These are phyloP conservation scores for Pseudovirgaria hyperparasitica DNA, from an alignment of 2,329 filamentous ascomycete species.

Conservation along the genomic window DNA sequence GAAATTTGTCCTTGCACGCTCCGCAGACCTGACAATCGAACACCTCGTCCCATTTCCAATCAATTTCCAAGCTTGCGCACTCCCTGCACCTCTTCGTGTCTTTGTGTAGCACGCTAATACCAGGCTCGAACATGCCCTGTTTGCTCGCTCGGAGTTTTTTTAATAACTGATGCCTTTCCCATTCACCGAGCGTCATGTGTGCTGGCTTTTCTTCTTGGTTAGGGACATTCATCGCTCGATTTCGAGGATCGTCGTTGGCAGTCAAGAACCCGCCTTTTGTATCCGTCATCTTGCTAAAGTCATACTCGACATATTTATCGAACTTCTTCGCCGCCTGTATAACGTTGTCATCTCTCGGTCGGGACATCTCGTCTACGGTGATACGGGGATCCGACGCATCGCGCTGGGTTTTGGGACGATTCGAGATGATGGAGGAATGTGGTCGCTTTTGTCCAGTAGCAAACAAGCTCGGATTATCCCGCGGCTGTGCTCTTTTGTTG, in stretches of 20 bases:
- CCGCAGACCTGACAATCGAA: slow-evolving; percentile 66
- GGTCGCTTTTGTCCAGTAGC: slow-evolving; percentile 60
- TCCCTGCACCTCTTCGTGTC: slow-evolving; percentile 59
- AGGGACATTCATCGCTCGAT: slow-evolving; percentile 50
- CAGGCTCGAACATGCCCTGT: slow-evolving; percentile 76
- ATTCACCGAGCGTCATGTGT: slow-evolving; percentile 81
- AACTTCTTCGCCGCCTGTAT: slow-evolving; percentile 78
- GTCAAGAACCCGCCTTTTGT: slow-evolving; percentile 92
- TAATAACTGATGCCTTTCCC: slow-evolving; percentile 73
- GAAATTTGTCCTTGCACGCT: slow-evolving; percentile 74
- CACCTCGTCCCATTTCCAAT: slow-evolving; percentile 87
- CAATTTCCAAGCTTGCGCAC: slow-evolving; percentile 74
- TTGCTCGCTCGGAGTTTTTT: slow-evolving; percentile 59
- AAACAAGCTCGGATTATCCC: slow-evolving; percentile 12
- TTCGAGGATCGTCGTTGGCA: slow-evolving; percentile 82
- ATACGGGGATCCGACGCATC: slow-evolving; percentile 46
- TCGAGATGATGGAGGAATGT: slow-evolving; percentile 45
- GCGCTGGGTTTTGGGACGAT: slow-evolving; percentile 48
- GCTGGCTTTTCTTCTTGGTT: slow-evolving; percentile 58
- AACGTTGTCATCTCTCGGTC: slow-evolving; percentile 29
- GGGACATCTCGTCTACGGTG: slow-evolving; percentile 20
- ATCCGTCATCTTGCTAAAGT: slow-evolving; percentile 95
- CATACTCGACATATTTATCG: slow-evolving; percentile 89
- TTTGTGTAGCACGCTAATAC: slow-evolving; percentile 54
- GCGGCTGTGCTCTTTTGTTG: slow-evolving; percentile 12